Evolutionary conservation across 345 rosid genomes (phyloP).

Genomic region (Pseudoturritis turrita): DNA sequence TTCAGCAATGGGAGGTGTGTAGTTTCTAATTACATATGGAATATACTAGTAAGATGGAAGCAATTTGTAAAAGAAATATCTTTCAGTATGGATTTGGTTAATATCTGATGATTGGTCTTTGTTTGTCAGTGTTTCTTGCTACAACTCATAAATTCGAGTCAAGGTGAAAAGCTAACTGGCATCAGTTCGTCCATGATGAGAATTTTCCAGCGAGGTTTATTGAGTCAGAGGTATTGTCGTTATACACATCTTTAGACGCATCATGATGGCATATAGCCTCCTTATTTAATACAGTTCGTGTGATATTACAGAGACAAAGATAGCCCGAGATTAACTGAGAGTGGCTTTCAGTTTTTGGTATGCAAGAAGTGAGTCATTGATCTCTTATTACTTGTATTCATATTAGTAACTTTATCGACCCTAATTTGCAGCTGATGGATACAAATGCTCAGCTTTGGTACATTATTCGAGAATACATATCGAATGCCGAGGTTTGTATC

Average conservation of each 20-base stretch:
- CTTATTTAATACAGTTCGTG: not conserved
- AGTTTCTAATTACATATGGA: constrained; percentile 21
- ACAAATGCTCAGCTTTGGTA: constrained; percentile 99
- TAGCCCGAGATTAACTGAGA: constrained; percentile 75
- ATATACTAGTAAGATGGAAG: not conserved
- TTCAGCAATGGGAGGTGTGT: constrained; percentile 91
- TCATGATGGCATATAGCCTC: constrained; percentile 10
- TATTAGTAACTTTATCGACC: constrained; percentile 21
- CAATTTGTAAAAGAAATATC: not conserved
- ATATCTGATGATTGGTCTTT: constrained; percentile 34
- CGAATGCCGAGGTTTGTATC: constrained; percentile 77
- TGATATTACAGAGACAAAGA: constrained; percentile 67
- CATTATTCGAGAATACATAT: constrained; percentile 90
- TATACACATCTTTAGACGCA: constrained; percentile 1
- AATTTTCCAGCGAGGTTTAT: constrained; percentile 85
- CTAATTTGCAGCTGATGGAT: constrained; percentile 78
- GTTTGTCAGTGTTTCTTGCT: constrained; percentile 78
- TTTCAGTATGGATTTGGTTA: constrained; percentile 15
- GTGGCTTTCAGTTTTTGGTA: constrained; percentile 99
- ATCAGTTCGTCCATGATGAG: constrained; percentile 91
- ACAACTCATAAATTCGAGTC: constrained; percentile 80
- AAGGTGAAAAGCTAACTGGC: constrained; percentile 59
- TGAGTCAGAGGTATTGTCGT: constrained; percentile 58
- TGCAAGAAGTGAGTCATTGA: constrained; percentile 28
- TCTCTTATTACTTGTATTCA: constrained; percentile 10